A percentile compares a stretch with the other conserved stretches of the same genome.
Conservation (phyloP, 2,329 filamentous ascomycete genomes). For the Lasiodiplodia hormozganensis region DNA sequence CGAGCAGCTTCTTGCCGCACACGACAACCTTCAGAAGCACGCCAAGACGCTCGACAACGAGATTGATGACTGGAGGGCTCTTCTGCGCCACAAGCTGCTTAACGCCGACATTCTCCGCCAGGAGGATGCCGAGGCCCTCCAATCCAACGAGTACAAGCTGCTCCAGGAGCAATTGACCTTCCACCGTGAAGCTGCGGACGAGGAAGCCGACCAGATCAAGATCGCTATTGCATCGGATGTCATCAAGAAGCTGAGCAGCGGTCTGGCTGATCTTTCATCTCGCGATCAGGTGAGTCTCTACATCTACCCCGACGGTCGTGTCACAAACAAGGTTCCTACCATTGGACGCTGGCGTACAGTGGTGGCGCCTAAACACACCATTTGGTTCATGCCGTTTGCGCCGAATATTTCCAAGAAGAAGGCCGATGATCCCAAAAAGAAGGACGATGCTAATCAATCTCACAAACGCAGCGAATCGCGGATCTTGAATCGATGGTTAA, state of each 20-base stretch:
- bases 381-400: background rate
- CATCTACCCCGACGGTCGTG: background rate
- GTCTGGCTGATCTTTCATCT: constrained; percentile 41
- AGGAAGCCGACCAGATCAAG: constrained; percentile 39
- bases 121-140: constrained; percentile 42
- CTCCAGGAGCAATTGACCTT: constrained; percentile 43
- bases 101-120: constrained; percentile 43
- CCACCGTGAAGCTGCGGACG: constrained; percentile 41
- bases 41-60: constrained; percentile 44
- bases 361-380: background rate
- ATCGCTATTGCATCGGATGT: constrained; percentile 44
- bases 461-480: constrained; percentile 19
- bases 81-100: constrained; percentile 43
- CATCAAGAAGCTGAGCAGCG: constrained; percentile 42
- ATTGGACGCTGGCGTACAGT: background rate
- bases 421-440: background rate
- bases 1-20: constrained; percentile 43
- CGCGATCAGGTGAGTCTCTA: constrained; percentile 20
- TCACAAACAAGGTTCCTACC: background rate
- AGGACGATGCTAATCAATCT: background rate
- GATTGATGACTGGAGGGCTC: constrained; percentile 45
- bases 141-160: constrained; percentile 41
- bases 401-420: background rate
- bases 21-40: constrained; percentile 44
- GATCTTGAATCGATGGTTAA: constrained; percentile 28